Conservation (phyloP, 306 rosid species). For the Cucurbita argyrosperma region DNA sequence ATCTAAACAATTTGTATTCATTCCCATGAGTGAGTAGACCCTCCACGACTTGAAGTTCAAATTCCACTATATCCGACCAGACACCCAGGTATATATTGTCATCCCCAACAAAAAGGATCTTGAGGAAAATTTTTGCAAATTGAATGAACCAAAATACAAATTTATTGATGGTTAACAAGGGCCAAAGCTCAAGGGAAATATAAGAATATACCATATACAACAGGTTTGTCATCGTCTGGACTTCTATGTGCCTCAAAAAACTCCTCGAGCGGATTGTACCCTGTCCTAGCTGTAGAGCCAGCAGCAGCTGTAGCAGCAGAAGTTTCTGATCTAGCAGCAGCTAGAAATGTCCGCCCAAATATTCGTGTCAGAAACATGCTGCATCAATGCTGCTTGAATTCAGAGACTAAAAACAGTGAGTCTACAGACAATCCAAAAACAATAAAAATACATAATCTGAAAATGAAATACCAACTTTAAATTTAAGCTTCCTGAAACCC, state of each 20-base stretch:
- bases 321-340: slow-evolving; percentile 52
- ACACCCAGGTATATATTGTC: not conserved
- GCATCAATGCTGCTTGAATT: slow-evolving; percentile 2
- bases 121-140: not conserved
- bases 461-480: not conserved
- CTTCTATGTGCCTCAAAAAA: slow-evolving; percentile 65
- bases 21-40: too few species aligned
- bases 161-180: not conserved
- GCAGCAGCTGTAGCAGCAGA: slow-evolving; percentile 31
- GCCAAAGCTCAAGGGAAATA: not conserved
- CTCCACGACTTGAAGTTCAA: not conserved
- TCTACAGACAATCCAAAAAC: not conserved
- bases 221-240: slow-evolving; percentile 54
- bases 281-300: slow-evolving; percentile 18
- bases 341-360: slow-evolving; percentile 45
- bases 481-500: not conserved
- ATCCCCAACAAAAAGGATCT: not conserved
- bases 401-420: not conserved
- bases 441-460: not conserved
- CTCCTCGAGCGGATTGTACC: slow-evolving; percentile 59
- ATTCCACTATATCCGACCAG: not conserved
- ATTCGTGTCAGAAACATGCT: slow-evolving; percentile 41
- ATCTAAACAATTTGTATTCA: not conserved
- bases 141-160: not conserved
- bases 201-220: slow-evolving; percentile 48